Evolutionary conservation across 257 asterid species (phyloP), one percentile per base, ranked within the genome.

Genomic region (Asclepias syriaca): DNA sequence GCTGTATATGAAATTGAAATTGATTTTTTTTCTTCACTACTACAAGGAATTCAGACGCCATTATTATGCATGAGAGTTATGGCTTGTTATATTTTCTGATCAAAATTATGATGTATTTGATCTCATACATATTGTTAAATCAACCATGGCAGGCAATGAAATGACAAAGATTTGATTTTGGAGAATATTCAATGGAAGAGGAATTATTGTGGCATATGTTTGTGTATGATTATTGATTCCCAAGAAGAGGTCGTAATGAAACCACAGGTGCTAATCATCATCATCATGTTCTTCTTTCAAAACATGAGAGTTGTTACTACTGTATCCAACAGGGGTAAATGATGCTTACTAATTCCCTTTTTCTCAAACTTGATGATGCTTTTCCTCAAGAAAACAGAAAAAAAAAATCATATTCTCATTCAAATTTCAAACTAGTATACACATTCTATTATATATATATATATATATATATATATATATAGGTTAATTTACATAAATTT

Each of bases 331-430:
- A 70, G 70, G 66, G 43, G 45, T 55, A 63, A 70, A 61, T 54
- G 71, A 76, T 69, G 69, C 32, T 75, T 43, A 27, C 69, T 55
- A 27, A 49, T 34, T 14, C 16, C 19, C 65, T 27, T 59, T 61
- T 70, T 48, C 57, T 61, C 70, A 58, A 15, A 60, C 69, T 63
- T 69, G 66, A 51, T 75, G 74, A 49, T 61, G 61, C 70, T 18
- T 14, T 34, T 65, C 56, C 24, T 16, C 58, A 18, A 53, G n/a
- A 53, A 53, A 53, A 61, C 3, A 50, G 5, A 50, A 50, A 15
- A 50, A 15, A 14, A 50, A 50, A 3, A 2, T 13, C 19, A 15
- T 50, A n/a, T 14, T 50, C 18, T 49, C 53, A 15, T 50, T 50
- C 55, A 50, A 50, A 50, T 50, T 50, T 50, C 19, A 3, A 50